Evolutionary conservation across 148 eudicot genomes (phyloP).

Genomic region (Nepenthes gracilis): DNA sequence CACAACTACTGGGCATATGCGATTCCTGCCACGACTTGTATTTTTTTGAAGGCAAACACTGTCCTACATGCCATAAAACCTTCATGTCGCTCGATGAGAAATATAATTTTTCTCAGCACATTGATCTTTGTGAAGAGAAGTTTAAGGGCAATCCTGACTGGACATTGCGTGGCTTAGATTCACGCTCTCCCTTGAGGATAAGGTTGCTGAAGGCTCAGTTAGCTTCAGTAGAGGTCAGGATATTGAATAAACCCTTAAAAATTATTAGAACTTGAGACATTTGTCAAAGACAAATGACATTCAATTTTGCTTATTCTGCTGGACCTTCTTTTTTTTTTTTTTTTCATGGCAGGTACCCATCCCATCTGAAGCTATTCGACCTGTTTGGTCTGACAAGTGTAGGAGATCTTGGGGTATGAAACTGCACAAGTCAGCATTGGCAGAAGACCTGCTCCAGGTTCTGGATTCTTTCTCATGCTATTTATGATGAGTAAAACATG

Average conservation of each 20-base stretch:
- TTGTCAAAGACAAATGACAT: background rate
- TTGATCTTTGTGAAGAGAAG: conserved; percentile 32
- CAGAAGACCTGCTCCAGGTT: conserved; percentile 77
- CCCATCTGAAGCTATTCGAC: conserved; percentile 56
- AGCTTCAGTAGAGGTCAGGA: conserved; percentile 53
- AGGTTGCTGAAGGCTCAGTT: conserved; percentile 54
- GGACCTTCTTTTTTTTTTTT: background rate
- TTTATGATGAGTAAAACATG: background rate
- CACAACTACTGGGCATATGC: conserved; percentile 39
- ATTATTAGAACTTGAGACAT: background rate
- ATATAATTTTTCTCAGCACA: conserved; percentile 31
- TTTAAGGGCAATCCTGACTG: conserved; percentile 14
- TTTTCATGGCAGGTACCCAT: conserved; percentile 42
- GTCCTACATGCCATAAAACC: conserved; percentile 44
- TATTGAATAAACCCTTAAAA: background rate
- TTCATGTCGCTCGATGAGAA: conserved; percentile 5
- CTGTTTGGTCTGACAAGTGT: conserved; percentile 55
- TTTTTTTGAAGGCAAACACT: conserved; percentile 37
- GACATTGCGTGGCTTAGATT: conserved; percentile 14
- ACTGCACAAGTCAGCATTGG: conserved; percentile 41
- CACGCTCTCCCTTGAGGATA: conserved; percentile 40
- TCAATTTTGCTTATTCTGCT: background rate
- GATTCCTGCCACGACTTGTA: conserved; percentile 37
- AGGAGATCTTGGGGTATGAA: conserved; percentile 57
- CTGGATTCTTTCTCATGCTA: background rate